These are phyloP conservation scores for Hydnomerulius pinastri DNA, from an alignment of 768 basidiomycete genomes.

Conservation along the genomic window DNA sequence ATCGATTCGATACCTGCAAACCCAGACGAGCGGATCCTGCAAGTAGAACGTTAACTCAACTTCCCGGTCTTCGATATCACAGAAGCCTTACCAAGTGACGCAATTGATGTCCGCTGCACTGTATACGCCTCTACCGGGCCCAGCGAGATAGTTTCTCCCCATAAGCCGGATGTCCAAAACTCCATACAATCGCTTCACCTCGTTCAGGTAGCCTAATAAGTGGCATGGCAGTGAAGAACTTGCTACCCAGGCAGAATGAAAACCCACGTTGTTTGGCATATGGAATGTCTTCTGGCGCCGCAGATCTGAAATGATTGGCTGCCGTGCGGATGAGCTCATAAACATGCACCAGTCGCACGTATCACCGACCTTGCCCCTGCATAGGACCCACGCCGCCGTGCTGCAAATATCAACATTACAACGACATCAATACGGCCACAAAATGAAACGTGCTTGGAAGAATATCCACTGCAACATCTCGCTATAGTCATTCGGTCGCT, in stretches of 20 bases:
- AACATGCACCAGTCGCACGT: not conserved
- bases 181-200: constrained; percentile 48
- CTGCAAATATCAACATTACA: too few relatives aligned
- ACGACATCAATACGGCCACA: too few relatives aligned
- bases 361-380: too few relatives aligned
- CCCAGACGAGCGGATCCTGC: constrained; percentile 36
- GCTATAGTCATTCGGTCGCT: constrained; percentile 32
- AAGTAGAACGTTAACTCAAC: not conserved
- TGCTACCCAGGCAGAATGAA: too few relatives aligned
- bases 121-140: constrained; percentile 29
- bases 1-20: constrained; percentile 37
- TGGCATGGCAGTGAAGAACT: not conserved
- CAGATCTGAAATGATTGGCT: constrained; percentile 40
- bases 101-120: constrained; percentile 45
- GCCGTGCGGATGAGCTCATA: not conserved
- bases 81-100: constrained; percentile 14
- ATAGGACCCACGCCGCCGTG: constrained; percentile 39
- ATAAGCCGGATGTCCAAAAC: constrained; percentile 48
- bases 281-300: too few relatives aligned
- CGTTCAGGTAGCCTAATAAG: constrained; percentile 50
- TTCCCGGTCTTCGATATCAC: not conserved
- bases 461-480: constrained; percentile 37
- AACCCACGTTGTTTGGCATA: too few relatives aligned
- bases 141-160: constrained; percentile 46
- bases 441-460: too few relatives aligned